A percentile compares a stretch with the other conserved stretches of the same genome.
Evolutionary conservation across 768 basidiomycete species (phyloP).

Genomic region (Xerocomellus dryophilus): DNA sequence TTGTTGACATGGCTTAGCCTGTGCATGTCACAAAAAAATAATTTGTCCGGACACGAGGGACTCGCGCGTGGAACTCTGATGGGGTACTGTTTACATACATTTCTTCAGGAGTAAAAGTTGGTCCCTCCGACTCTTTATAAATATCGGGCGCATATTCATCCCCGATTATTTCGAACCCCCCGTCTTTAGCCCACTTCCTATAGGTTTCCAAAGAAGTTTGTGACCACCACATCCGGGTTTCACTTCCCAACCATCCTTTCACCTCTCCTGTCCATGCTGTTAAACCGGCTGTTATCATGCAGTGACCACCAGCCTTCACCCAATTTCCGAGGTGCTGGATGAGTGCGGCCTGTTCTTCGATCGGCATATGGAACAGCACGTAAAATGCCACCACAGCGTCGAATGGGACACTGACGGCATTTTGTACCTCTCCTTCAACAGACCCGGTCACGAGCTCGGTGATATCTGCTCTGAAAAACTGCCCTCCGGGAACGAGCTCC

Average conservation of each 20-base stretch:
- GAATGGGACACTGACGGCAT: neutral
- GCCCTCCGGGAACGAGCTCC: slow-evolving; percentile 1
- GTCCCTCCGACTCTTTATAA: slow-evolving; percentile 2
- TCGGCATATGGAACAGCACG: slow-evolving; percentile 6
- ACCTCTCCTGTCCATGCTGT: neutral
- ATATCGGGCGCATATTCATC: slow-evolving; percentile 6
- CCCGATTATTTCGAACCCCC: slow-evolving; percentile 9
- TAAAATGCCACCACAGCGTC: slow-evolving; percentile 4
- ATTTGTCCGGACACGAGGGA: slow-evolving; percentile 8
- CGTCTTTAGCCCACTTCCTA: slow-evolving; percentile 6
- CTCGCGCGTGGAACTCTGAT: neutral
- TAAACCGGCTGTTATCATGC: slow-evolving; percentile 9
- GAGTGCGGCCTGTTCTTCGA: slow-evolving; percentile 8
- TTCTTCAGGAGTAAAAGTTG: slow-evolving; percentile 7
- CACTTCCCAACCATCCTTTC: neutral
- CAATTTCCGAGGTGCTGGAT: slow-evolving; percentile 21
- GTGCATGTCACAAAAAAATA: slow-evolving; percentile 1
- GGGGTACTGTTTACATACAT: slow-evolving; percentile 8
- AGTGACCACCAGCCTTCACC: slow-evolving; percentile 1
- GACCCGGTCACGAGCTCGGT: neutral
- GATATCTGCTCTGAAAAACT: slow-evolving; percentile 9
- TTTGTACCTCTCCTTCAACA: neutral
- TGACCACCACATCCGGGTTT: slow-evolving; percentile 7
- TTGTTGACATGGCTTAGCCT: neutral
- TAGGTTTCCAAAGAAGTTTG: slow-evolving; percentile 8